A percentile compares a stretch with the other conserved stretches of the same genome.
phyloP scores from a whole-genome alignment of 2,329 filamentous ascomycete species.

The Sarocladiaceae sp. region DNA sequence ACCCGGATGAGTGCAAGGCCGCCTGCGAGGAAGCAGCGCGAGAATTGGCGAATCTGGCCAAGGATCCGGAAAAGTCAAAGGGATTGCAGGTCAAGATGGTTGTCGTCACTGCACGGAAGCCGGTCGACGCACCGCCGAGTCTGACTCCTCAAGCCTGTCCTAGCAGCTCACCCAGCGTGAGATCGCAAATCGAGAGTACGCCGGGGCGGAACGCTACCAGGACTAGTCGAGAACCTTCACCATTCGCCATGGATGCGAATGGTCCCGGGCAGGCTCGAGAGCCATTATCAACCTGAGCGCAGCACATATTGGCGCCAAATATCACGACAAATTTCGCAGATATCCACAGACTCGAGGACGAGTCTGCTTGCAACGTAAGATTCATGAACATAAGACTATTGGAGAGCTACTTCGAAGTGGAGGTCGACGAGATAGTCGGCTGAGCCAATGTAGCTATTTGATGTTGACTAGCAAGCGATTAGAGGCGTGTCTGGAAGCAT shows the following conservation, averaged over 20 bases:
- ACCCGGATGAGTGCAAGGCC: slow-evolving; percentile 41
- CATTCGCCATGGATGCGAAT: neutral
- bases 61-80: slow-evolving; percentile 37
- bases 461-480: neutral
- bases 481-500: neutral
- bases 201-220: neutral
- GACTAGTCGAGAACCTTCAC: slow-evolving; percentile 1
- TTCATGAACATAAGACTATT: too few relatives aligned
- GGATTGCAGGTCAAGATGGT: slow-evolving; percentile 43
- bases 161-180: slow-evolving; percentile 3
- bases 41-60: slow-evolving; percentile 45
- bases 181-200: neutral
- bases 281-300: neutral
- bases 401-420: too few relatives aligned
- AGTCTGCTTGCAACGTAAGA: neutral
- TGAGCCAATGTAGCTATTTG: neutral
- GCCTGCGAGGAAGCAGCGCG: slow-evolving; percentile 42
- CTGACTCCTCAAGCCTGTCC: neutral
- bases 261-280: neutral
- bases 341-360: neutral
- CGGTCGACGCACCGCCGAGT: slow-evolving; percentile 25
- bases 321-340: too few relatives aligned
- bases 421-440: neutral
- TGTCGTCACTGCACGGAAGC: slow-evolving; percentile 48
- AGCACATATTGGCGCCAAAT: too few relatives aligned